Conservation (phyloP, 768 basidiomycete genomes). For the Pulveroboletus sp. region DNA sequence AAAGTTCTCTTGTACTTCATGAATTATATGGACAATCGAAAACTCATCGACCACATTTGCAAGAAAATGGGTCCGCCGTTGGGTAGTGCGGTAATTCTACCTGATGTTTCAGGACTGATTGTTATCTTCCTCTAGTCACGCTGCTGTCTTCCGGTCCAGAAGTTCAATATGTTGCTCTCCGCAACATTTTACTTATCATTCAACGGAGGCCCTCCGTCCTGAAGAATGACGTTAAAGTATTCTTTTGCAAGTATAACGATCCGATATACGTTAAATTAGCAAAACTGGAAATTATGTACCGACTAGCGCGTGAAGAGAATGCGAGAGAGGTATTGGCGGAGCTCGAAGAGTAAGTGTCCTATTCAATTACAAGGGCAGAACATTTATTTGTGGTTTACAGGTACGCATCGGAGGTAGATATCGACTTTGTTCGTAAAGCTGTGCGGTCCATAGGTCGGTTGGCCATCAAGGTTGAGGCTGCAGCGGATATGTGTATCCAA, state of each 20-base stretch:
- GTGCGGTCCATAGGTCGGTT: constrained; percentile 95
- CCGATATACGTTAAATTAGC: constrained; percentile 99
- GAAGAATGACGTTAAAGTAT: constrained; percentile 97
- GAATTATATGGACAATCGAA: constrained; percentile 97
- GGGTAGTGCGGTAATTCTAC: constrained; percentile 45
- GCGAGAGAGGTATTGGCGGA: constrained; percentile 90
- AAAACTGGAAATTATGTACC: constrained; percentile 98
- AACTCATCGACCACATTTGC: constrained; percentile 84
- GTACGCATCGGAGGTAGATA: constrained; percentile 96
- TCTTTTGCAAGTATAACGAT: constrained; percentile 99
- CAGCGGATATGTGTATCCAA: constrained; percentile 88
- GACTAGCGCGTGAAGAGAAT: constrained; percentile 93
- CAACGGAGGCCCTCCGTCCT: constrained; percentile 90
- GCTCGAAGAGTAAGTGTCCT: constrained; percentile 77
- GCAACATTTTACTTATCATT: constrained; percentile 96
- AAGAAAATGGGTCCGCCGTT: constrained; percentile 98
- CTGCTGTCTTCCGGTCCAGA: constrained; percentile 95
- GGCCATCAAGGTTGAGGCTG: constrained; percentile 94
- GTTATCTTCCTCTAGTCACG: constrained; percentile 59
- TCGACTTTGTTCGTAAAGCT: constrained; percentile 97
- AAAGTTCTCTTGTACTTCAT: constrained; percentile 94
- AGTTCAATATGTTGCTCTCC: constrained; percentile 95
- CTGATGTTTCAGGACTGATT: neutral
- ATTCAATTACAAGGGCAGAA: neutral
- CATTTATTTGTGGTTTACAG: constrained; percentile 36